Base-by-base conservation (phyloP, 2,329 filamentous ascomycete species). In the Ophiostoma montium region DNA sequence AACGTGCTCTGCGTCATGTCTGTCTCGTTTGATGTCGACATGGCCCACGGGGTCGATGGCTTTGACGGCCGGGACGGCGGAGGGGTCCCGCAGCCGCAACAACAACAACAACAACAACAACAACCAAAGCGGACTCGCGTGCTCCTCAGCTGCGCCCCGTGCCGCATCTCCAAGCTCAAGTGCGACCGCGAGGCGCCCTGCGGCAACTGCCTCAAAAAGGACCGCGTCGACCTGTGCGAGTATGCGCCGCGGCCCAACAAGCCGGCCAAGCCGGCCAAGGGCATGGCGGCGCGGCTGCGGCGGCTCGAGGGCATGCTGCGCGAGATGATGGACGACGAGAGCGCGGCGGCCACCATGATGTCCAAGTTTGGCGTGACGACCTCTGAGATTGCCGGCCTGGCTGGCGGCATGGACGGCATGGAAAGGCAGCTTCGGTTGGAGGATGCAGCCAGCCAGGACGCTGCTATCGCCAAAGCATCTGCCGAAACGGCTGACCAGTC, bases 221-320 rank as follows among this genome's bases (percentile, higher is more conserved):
- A 65, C 32, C 67, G 67, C 35, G 58, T 62, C 2, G 67, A 69
- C 2, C 58, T 61, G 15, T 78, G 74, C 57, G 57, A 60, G 6
- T 76, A 77, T 57, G 71, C 72, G 21, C 68, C 71, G 15, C 67
- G 65, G 53, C 66, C 67, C 3, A 62, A 62, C 52, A 67, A 68
- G 56, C 60, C 60, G 48, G 59, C 57, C 3, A 52, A 48, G 53
- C 67, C 66, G 9, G 60, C 65, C 16, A 70, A 67, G 60, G 69
- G 68, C 61, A 73, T 78, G 72, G 68, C 72, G 27, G 70, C 72
- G 10, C 64, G 74, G 48, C 62, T 78, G 44, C 70, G 68, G 58
- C 67, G 73, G 47, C 70, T 79, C 0, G 74, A 78, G 59, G 70
- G 71, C 48, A 70, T 78, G 68, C 71, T 78, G n/a, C 67, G 74